These are phyloP conservation scores for Brassica carinata DNA, from an alignment of 345 rosid genomes.

Conservation along the genomic window DNA sequence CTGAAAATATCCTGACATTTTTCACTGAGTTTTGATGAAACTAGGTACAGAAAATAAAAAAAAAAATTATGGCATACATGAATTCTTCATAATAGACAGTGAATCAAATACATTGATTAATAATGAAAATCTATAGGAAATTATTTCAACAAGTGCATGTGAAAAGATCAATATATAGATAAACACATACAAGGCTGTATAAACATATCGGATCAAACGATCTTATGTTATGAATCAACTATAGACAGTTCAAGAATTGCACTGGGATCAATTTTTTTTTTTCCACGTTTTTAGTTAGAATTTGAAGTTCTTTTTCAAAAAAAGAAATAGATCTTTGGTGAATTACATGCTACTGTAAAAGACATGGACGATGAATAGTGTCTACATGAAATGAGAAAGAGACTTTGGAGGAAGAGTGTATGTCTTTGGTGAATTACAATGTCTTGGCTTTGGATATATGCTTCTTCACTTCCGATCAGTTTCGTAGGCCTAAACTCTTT, in stretches of 20 bases:
- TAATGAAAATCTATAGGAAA: too few relatives aligned
- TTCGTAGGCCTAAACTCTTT: conserved; percentile 4
- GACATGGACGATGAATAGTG: background rate
- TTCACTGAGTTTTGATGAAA: too few relatives aligned
- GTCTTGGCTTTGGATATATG: background rate
- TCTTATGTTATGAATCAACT: background rate
- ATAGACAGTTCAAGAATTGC: too few relatives aligned
- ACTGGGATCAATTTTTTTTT: too few relatives aligned
- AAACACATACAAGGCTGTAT: background rate
- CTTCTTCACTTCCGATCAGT: conserved; percentile 14
- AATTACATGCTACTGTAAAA: conserved; percentile 26
- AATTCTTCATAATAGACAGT: too few relatives aligned
- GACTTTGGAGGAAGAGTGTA: background rate
- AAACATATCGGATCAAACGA: background rate
- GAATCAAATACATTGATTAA: too few relatives aligned
- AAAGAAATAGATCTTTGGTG: too few relatives aligned
- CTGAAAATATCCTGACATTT: conserved; percentile 49
- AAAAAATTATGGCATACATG: conserved; percentile 40
- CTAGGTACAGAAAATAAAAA: too few relatives aligned
- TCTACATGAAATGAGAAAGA: conserved; percentile 2
- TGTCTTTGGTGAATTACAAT: background rate
- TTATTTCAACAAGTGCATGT: background rate
- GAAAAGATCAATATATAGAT: background rate
- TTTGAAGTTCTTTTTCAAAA: too few relatives aligned
- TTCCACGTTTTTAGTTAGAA: too few relatives aligned